Evolutionary conservation across 495 filamentous ascomycete species (phyloP), one percentile per base, ranked within the genome.

Genomic region (Penicillium angulare): DNA sequence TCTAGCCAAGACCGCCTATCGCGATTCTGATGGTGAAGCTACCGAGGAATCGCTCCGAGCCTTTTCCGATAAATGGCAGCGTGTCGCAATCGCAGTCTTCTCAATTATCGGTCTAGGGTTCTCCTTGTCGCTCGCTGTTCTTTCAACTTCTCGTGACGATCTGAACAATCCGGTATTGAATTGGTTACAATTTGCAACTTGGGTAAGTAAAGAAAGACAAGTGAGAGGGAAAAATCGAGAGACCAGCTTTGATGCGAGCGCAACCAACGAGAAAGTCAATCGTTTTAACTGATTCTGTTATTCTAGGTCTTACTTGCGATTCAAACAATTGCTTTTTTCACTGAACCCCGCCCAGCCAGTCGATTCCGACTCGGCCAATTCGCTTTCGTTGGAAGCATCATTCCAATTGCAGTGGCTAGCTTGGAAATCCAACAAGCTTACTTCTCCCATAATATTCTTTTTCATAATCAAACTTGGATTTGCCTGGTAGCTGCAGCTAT

Each of bases 141-240:
- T 64, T 3, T 40, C 50, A 7, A 66, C 64, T 2, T 34, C 57
- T 5, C 46, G 42, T 2, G 7, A 45, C 8, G 18, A 22, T 13
- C 18, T 36, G 7, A 35, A 22, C 52, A 55, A 44, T 16, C 59
- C 22, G 45, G 55, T 38, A 46, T 59, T 55, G 13, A 32, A 61
- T 15, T 75, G 72, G 72, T 36, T 74, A 1, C 60, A 66, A 23
- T 58, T 67, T 27, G 65, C 52, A 1, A 50, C 59, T n/a, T 75
- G 72, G 71, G 70, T 68, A 59, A 41, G 69, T 65, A 35, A 23
- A 49, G 16, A 24, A 6, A 41, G n/a, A 6, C 4, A n/a, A n/a
- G n/a, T n/a, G n/a, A n/a, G n/a, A n/a, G n/a, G n/a, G n/a, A 10
- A 16, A 7, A 49, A 22, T 33, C 13, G 17, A 20, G 9, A 38